These are phyloP conservation scores for Aspergillus ostianus DNA, from an alignment of 495 filamentous ascomycete species.

Conservation along the genomic window DNA sequence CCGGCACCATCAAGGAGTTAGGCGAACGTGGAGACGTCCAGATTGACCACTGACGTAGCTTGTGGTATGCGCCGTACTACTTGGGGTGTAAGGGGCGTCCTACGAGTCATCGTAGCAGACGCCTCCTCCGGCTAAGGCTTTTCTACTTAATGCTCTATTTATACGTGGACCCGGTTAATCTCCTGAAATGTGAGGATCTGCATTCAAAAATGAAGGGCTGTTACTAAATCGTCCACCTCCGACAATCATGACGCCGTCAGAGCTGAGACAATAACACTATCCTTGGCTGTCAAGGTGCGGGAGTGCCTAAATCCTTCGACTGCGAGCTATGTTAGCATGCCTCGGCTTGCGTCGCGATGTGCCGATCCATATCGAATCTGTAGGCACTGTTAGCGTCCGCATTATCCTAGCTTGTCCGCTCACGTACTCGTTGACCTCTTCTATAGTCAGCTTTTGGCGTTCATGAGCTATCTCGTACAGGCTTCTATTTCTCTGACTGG, in stretches of 20 bases:
- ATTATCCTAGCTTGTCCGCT: neutral
- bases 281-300: no score
- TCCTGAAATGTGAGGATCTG: neutral
- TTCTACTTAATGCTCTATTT: no score
- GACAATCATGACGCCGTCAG: neutral
- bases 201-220: neutral
- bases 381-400: neutral
- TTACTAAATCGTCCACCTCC: neutral
- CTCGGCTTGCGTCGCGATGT: neutral
- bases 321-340: neutral
- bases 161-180: neutral
- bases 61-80: no score
- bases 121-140: no score
- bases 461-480: slow-evolving; percentile 9
- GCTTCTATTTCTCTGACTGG: neutral
- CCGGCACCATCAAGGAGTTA: no score
- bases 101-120: no score
- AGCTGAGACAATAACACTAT: neutral
- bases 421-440: slow-evolving; percentile 27
- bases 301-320: neutral
- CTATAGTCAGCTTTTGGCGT: slow-evolving; percentile 31
- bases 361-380: neutral
- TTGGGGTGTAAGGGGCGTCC: no score
- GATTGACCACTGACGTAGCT: no score
- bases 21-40: no score